phyloP scores from a whole-genome alignment of 345 rosid species.

The Salix viminalis region DNA sequence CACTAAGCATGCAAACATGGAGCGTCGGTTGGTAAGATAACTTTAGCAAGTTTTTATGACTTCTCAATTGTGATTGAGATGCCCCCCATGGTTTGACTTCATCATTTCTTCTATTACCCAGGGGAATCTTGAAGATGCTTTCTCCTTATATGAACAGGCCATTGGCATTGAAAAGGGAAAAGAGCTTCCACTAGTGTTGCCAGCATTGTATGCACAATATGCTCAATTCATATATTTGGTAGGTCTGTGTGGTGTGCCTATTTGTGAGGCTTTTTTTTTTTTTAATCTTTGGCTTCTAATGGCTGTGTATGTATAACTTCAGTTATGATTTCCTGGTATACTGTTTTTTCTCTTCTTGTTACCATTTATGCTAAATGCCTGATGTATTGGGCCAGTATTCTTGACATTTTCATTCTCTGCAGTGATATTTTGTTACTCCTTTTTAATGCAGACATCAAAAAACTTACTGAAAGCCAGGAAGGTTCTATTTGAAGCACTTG shows the following conservation, averaged over 20 bases:
- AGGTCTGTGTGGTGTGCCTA: constrained; percentile 17
- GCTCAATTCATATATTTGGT: constrained; percentile 76
- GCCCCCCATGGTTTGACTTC: constrained; percentile 14
- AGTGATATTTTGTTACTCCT: neutral
- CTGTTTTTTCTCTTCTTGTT: neutral
- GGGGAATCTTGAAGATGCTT: constrained; percentile 81
- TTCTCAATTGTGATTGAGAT: constrained; percentile 6
- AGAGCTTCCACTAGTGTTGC: constrained; percentile 73
- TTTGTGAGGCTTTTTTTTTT: neutral
- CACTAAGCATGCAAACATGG: constrained; percentile 95
- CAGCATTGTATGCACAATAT: constrained; percentile 83
- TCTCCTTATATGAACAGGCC: constrained; percentile 77
- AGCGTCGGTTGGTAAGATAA: constrained; percentile 64
- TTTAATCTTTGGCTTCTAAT: neutral
- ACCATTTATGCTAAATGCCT: neutral
- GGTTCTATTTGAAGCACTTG: constrained; percentile 64
- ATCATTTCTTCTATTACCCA: constrained; percentile 31
- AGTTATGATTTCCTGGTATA: neutral
- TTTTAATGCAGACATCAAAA: constrained; percentile 45
- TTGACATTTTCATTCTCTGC: neutral
- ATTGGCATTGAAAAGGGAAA: constrained; percentile 94
- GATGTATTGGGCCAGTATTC: neutral
- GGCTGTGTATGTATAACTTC: neutral
- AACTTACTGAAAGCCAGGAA: constrained; percentile 76
- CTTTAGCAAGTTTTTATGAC: constrained; percentile 12